Evolutionary conservation across 116 monocot genomes (phyloP), one percentile per base, ranked within the genome.

Genomic region (Papilionanthe hybrid): DNA sequence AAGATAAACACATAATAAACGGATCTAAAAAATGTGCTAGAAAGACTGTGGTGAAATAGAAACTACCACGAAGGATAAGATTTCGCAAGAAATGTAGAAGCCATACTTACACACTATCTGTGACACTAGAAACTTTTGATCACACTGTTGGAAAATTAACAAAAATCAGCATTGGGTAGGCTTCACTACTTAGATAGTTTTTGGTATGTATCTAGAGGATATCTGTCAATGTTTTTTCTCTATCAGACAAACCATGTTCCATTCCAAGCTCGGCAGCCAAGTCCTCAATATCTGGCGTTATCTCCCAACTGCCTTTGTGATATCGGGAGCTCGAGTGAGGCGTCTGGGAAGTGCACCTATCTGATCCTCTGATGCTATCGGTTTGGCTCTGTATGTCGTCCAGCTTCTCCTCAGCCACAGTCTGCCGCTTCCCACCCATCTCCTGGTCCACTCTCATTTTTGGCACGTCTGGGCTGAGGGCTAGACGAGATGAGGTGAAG

Each of bases 401-500:
- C 13, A 92, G 81, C 68, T 95, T 92, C 32, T 90, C 89, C 0
- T 71, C 79, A 10, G 79, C 80, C 4, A 95, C 86, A 57, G 86
- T 79, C 32, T 84, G 82, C 72, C 95, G 74, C 43, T 96, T 93
- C 45, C 5, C 88, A 29, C 84, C 86, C 77, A 86, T 81, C 71
- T 93, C 91, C 17, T 87, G n/a, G 76, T 91, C 95, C 18, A 91
- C 72, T 68, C 87, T 88, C 53, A 71, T 80, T 55, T 91, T 91
- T 0, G 85, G 75, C 55, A 75, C 22, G 23, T 87, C 86, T 13
- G 80, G 82, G 79, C 84, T 83, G n/a, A 43, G 4, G 1, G 42
- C 57, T 20, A 41, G 67, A 10, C 43, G 68, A 25, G 88, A 86
- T 49, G 87, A 79, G 60, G 82, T 29, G 68, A 81, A 89, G 18